Base-by-base conservation (phyloP, 2,329 filamentous ascomycete genomes). In the Botrytis porri region DNA sequence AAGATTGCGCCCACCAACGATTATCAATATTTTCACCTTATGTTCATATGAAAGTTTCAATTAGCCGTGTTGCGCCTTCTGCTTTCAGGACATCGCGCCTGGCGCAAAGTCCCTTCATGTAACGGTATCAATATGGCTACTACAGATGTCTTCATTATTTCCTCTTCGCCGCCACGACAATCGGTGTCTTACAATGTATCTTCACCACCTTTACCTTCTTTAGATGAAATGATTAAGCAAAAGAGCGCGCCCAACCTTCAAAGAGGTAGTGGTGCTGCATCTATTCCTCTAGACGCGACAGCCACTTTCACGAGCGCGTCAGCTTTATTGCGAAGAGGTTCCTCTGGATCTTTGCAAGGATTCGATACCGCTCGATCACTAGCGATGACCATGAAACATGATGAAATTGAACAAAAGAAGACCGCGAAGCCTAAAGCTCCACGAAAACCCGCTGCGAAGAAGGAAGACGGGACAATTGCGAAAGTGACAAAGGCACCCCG, bases 181-280 rank as follows among this genome's bases (percentile, higher is more conserved):
- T 74, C 77, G 67, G 59, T 48, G 35, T 69, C 71, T 35, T 79
- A 67, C 76, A 73, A 65, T 43, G 76, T 78, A 75, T 77, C 79
- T 59, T 80, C 78, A 66, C 81, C 76, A 76, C 80, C 74, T 76
- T 83, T 83, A 2, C 88, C 88, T 4, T 84, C 87, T 0, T 80
- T 89, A 0, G 82, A 83, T 54, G 84, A 88, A 4, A 79, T 89
- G 16, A 75, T 86, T 1, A 81, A 82, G 20, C 29, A 35, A 4
- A 84, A 83, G 70, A 79, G 74, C 51, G 75, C 82, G 4, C 60
- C 81, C 1, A 29, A 35, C 63, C 74, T 84, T 16, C 79, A 78
- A 59, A 83, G 79, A 59, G 84, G 82, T 9, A 84, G 79, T 74
- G 81, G 81, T 74, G 81, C 81, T 4, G 75, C 81, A 1, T 76